These are phyloP conservation scores for Scedosporium minutisporum DNA, from an alignment of 2,329 filamentous ascomycete genomes.

Conservation along the genomic window DNA sequence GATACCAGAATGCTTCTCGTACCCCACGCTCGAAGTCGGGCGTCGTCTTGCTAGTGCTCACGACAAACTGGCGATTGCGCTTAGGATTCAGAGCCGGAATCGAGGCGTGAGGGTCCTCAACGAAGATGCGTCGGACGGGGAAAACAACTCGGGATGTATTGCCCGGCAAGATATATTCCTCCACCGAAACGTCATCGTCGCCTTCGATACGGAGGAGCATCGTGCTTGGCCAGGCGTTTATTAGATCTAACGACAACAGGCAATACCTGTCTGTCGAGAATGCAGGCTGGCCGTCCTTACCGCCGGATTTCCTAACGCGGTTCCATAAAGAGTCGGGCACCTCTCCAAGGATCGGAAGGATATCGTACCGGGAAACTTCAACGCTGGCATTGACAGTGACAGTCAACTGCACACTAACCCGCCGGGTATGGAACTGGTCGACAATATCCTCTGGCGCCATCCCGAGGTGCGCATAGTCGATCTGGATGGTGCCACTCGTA, in stretches of 20 bases:
- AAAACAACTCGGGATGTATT: constrained; percentile 67
- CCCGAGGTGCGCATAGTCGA: constrained; percentile 80
- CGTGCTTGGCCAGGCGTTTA: constrained; percentile 81
- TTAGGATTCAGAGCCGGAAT: constrained; percentile 74
- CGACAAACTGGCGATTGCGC: constrained; percentile 85
- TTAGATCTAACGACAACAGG: constrained; percentile 70
- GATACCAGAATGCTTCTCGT: constrained; percentile 85
- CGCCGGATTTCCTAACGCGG: constrained; percentile 17
- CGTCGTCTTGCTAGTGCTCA: constrained; percentile 68
- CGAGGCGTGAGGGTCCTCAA: constrained; percentile 65
- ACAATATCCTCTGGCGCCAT: constrained; percentile 56
- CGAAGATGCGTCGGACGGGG: constrained; percentile 63
- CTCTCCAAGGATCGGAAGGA: constrained; percentile 60
- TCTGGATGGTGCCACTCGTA: constrained; percentile 67
- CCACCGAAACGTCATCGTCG: constrained; percentile 36
- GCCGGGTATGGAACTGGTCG: constrained; percentile 73
- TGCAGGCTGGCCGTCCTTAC: constrained; percentile 15
- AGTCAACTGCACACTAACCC: constrained; percentile 69
- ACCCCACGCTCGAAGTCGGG: constrained; percentile 69
- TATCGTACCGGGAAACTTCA: constrained; percentile 70
- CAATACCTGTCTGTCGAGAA: constrained; percentile 56
- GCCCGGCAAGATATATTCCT: constrained; percentile 53
- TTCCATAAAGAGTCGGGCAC: constrained; percentile 55
- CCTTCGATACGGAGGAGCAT: constrained; percentile 56
- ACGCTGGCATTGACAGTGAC: constrained; percentile 89